Base-by-base conservation (phyloP, 495 filamentous ascomycete genomes). In the Xylaria curta region DNA sequence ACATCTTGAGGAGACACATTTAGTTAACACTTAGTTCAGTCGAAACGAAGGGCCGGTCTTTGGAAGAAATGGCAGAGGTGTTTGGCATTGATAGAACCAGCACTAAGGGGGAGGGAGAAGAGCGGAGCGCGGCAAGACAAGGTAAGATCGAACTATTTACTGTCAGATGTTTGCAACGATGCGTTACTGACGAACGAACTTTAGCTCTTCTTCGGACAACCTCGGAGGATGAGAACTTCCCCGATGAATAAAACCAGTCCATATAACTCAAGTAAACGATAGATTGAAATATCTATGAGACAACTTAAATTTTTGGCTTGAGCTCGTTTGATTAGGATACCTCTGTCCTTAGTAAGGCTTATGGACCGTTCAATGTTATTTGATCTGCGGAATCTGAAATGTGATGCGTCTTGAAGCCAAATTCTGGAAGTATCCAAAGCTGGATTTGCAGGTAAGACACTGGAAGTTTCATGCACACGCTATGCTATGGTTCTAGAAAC, bases 51-150 rank as follows among this genome's bases (percentile, higher is more conserved):
- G 67, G 67, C 19, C 67, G 67, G 28, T 69, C 67, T 10, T 17
- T 69, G 13, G 67, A 69, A 24, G 67, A 69, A 13, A 69, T 69
- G 67, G 67, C 67, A 17, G 67, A 69, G 42, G n/a, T 69, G 8
- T 69, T 69, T 58, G 67, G 67, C 19, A 33, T 69, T 47, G 67
- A 69, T 40, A 38, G 10, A 51, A 31, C 28, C 24, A 10, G 28
- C 24, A 46, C 17, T 10, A 61, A 69, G 24, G 38, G 15, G 4
- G 56, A 61, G 53, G 65, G 31, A 26, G 63, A 66, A 31, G 66
- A 8, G 36, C 21, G 21, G 10, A 46, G 24, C 7, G 3, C 51
- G 2, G 49, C 31, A 0, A 68, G 33, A 19, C 66, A 68, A 68
- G 66, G 66, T 68, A 68, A 68, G 46, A 8, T 58, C 15, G 24